Evolutionary conservation across 768 basidiomycete genomes (phyloP), one percentile per base, ranked within the genome.

Genomic region (Leccinum ochraceum): DNA sequence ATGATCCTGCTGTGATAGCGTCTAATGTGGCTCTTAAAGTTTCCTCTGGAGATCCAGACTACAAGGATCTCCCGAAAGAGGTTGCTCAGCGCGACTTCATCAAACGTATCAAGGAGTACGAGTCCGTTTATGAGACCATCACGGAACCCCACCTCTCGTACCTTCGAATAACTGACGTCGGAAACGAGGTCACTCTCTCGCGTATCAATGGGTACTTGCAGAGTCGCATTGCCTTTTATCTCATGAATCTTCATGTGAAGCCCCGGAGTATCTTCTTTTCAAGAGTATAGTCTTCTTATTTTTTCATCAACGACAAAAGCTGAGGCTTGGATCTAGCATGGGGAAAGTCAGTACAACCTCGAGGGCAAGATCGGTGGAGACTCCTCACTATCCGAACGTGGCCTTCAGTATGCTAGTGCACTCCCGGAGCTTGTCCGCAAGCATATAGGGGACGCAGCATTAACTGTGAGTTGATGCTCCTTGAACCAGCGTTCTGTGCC

Each of bases 331-430:
- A 51, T 55, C 24, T 71, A 98, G 95, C 97, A 99, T 68, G 97
- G 97, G 13, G 97, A 99, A 76, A 97, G 94, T 69, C 92, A 94
- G 76, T 98, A 85, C 76, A 99, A 99, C 68, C 86, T 99, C 5
- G 88, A 93, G 66, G 96, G 96, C 11, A 92, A 95, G 77, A 97
- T 99, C 61, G 97, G 97, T 24, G 97, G 97, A n/a, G 97, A 99
- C 71, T 92, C 97, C 0, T 74, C 86, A 17, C 78, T 99, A 50
- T 98, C 95, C 0, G 80, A 83, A 32, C 85, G 88, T 59, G 97
- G 97, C 2, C 80, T 89, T 79, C 77, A 88, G 66, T 99, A 99
- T 74, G 88, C 95, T 8, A 75, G 77, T 17, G 92, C 94, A 4
- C 81, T 99, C 13, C 97, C 97, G 2, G 86, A 83, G 26, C 78